A percentile compares a stretch with the other conserved stretches of the same genome.
Evolutionary conservation across 179 eudicot species (phyloP).

Genomic region (Beta macrorhiza): DNA sequence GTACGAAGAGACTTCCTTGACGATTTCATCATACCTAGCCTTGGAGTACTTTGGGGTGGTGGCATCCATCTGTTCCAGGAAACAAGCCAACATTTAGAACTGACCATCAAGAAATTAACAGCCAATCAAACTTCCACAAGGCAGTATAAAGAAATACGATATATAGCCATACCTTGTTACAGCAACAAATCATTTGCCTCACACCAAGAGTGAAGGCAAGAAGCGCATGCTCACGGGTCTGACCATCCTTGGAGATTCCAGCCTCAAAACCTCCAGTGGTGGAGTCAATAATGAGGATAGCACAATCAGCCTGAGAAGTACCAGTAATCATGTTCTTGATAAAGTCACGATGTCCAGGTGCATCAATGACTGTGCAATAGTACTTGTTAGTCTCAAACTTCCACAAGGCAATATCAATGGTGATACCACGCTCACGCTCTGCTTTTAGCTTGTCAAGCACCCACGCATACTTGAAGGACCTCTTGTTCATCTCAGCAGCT

Average conservation of each 20-base stretch:
- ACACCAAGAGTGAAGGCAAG: constrained; percentile 44
- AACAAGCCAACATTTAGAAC: neutral
- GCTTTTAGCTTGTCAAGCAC: constrained; percentile 40
- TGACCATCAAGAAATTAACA: neutral
- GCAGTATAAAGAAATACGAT: too few species aligned
- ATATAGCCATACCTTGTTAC: constrained; percentile 30
- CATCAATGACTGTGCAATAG: constrained; percentile 40
- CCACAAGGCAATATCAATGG: constrained; percentile 39
- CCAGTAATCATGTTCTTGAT: constrained; percentile 54
- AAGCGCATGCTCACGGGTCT: constrained; percentile 41
- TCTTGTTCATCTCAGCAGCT: constrained; percentile 58
- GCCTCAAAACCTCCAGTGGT: constrained; percentile 47
- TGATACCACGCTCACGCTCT: constrained; percentile 41
- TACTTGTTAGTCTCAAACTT: constrained; percentile 39
- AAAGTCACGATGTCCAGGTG: constrained; percentile 44
- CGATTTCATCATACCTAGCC: constrained; percentile 43
- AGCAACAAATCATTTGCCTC: constrained; percentile 40
- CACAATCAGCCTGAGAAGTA: constrained; percentile 53
- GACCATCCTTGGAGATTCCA: constrained; percentile 45
- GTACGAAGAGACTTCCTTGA: constrained; percentile 41
- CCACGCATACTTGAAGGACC: constrained; percentile 43
- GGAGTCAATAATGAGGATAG: constrained; percentile 51
- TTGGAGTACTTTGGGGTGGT: constrained; percentile 44
- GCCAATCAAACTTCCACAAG: neutral
- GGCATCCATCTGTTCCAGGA: constrained; percentile 35